Evolutionary conservation across 2,329 filamentous ascomycete genomes (phyloP), one percentile per base, ranked within the genome.

Genomic region (Botryotinia calthae): DNA sequence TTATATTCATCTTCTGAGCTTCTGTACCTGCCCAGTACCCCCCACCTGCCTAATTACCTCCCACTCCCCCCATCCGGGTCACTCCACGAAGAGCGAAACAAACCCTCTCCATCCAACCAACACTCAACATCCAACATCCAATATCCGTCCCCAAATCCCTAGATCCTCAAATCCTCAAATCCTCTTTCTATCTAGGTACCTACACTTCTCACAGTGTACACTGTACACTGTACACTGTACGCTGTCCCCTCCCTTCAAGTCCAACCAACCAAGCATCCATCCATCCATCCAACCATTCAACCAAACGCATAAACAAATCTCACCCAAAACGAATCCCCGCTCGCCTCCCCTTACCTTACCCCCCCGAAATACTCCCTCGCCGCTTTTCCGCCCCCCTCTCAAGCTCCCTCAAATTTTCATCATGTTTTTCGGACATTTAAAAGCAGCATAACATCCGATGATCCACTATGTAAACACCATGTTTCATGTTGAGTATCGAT

Each of bases 401-500:
- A n/a, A n/a, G 4, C 12, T 54, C 48, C 6, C 51, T 1, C n/a
- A 56, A 2, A 28, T 56, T 56, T 18, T 28, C 51, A 56, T 9
- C 14, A 31, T 9, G 4, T 18, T 28, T 8, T 18, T 37, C 44
- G 22, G 14, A 51, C 5, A 7, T 31, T 31, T 31, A 44, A 63
- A 31, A 63, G 61, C 40, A 44, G 40, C 61, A 28, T 14, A 42
- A 31, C 6, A 2, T 20, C 16, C 40, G n/a, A 28, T 3, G 61
- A 40, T 44, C n/a, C 40, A 63, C 40, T 16, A 28, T 18, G 7
- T n/a, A 56, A 56, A 56, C 51, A 56, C 28, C 51, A 56, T n/a
- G 61, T 63, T 63, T 63, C 61, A 63, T 44, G 16, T 63, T 12
- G 20, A 63, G 22, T 42, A 63, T 28, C 61, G 37, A 63, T 63